Conservation (phyloP, 148 eudicot genomes). For the Pharnaceum exiguum region DNA sequence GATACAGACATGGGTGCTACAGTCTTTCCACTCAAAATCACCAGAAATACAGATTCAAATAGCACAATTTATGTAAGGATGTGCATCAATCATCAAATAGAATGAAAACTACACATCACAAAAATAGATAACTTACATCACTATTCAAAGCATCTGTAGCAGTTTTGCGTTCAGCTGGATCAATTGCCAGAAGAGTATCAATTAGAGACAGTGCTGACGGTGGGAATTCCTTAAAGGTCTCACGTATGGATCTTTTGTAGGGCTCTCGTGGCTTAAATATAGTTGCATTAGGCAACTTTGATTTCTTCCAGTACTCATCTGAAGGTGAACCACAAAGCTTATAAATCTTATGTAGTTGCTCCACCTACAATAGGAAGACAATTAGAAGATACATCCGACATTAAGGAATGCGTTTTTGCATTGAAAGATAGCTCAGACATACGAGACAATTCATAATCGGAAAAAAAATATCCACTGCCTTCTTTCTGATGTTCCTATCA, state of each 20-base stretch:
- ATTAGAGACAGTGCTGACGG: slow-evolving; percentile 61
- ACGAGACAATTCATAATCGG: not conserved
- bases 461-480: not conserved
- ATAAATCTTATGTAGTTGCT: slow-evolving; percentile 76
- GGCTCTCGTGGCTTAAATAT: slow-evolving; percentile 76
- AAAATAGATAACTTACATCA: slow-evolving; percentile 35
- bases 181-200: slow-evolving; percentile 76
- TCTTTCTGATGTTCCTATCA: not conserved
- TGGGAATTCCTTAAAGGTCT: slow-evolving; percentile 63
- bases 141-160: slow-evolving; percentile 75
- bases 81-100: not conserved
- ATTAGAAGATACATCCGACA: not conserved
- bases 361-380: slow-evolving; percentile 40
- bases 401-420: not conserved
- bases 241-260: slow-evolving; percentile 62
- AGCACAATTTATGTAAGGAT: not conserved
- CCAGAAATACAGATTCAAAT: not conserved
- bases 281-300: slow-evolving; percentile 81
- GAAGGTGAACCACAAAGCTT: slow-evolving; percentile 89
- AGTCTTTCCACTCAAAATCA: not conserved
- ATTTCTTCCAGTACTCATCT: slow-evolving; percentile 84
- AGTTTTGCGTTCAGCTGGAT: slow-evolving; percentile 70
- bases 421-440: not conserved
- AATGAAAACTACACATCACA: not conserved
- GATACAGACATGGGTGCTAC: too few species aligned